Conservation (phyloP, 2,329 filamentous ascomycete species). For the Fusarium paranaense region DNA sequence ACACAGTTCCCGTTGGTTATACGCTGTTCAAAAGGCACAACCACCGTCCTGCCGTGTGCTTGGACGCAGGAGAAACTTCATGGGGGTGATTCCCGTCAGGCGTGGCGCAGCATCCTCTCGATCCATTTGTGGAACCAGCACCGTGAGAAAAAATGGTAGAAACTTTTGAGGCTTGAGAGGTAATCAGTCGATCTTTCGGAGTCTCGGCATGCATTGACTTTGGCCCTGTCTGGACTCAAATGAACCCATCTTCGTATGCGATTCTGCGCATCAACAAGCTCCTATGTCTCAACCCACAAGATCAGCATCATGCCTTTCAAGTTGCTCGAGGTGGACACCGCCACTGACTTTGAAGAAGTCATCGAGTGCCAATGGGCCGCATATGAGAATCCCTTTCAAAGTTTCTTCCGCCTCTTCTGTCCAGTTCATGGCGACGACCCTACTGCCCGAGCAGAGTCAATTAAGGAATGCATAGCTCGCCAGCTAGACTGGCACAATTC, state of each 20-base stretch:
- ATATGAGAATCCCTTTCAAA: slow-evolving; percentile 28
- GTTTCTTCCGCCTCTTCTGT: slow-evolving; percentile 38
- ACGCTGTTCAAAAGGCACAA: too few species aligned
- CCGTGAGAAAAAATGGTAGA: too few species aligned
- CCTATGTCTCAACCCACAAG: neutral
- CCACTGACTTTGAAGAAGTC: slow-evolving; percentile 29
- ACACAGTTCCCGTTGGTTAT: too few species aligned
- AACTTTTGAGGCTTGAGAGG: too few species aligned
- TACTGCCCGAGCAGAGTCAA: slow-evolving; percentile 12
- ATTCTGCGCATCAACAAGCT: neutral
- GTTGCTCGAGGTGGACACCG: slow-evolving; percentile 28
- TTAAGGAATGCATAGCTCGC: slow-evolving; percentile 8
- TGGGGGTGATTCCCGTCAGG: neutral
- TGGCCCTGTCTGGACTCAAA: too few species aligned
- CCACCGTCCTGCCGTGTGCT: too few species aligned
- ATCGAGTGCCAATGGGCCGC: slow-evolving; percentile 32
- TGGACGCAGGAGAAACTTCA: neutral
- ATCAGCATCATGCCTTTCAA: slow-evolving; percentile 25
- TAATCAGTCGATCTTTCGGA: too few species aligned
- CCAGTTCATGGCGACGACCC: slow-evolving; percentile 20
- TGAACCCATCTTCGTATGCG: neutral
- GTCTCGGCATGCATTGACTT: too few species aligned
- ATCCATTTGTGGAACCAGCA: too few species aligned
- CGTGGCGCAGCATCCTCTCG: neutral
- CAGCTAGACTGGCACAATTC: slow-evolving; percentile 33